Evolutionary conservation across 768 basidiomycete genomes (phyloP).

Genomic region (Amanita molliuscula): DNA sequence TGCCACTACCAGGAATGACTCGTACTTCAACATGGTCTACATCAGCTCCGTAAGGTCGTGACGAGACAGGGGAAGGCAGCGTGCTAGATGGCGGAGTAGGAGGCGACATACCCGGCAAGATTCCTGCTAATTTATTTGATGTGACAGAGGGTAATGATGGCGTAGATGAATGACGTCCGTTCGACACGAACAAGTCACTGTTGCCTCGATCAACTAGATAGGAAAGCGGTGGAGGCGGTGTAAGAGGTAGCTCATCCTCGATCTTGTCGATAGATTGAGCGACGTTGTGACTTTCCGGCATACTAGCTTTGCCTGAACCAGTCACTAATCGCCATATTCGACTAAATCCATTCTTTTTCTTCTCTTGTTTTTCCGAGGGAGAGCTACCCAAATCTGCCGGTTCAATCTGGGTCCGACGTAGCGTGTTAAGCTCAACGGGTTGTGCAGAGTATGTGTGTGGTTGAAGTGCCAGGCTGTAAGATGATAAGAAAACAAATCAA

Average conservation of each 20-base stretch:
- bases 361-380: constrained; percentile 45
- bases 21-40: constrained; percentile 36
- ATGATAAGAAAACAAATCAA: not conserved
- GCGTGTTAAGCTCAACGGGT: constrained; percentile 27
- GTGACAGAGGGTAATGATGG: constrained; percentile 54
- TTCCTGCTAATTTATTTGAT: constrained; percentile 43
- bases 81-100: constrained; percentile 68
- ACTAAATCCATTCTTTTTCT: constrained; percentile 68
- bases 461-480: constrained; percentile 66
- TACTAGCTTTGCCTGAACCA: constrained; percentile 36
- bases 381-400: constrained; percentile 28
- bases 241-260: constrained; percentile 69
- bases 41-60: constrained; percentile 51
- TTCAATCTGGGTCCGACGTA: constrained; percentile 34
- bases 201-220: constrained; percentile 71
- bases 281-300: constrained; percentile 18
- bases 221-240: constrained; percentile 86
- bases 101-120: constrained; percentile 58
- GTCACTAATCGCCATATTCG: constrained; percentile 80
- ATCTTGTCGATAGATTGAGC: constrained; percentile 30
- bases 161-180: constrained; percentile 55
- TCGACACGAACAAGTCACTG: constrained; percentile 25
- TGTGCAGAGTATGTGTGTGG: constrained; percentile 20
- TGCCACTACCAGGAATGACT: constrained; percentile 26
- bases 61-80: constrained; percentile 68